These are phyloP conservation scores for Desmodesmus armatus DNA, from an alignment of 139 green algal species.

Conservation along the genomic window DNA sequence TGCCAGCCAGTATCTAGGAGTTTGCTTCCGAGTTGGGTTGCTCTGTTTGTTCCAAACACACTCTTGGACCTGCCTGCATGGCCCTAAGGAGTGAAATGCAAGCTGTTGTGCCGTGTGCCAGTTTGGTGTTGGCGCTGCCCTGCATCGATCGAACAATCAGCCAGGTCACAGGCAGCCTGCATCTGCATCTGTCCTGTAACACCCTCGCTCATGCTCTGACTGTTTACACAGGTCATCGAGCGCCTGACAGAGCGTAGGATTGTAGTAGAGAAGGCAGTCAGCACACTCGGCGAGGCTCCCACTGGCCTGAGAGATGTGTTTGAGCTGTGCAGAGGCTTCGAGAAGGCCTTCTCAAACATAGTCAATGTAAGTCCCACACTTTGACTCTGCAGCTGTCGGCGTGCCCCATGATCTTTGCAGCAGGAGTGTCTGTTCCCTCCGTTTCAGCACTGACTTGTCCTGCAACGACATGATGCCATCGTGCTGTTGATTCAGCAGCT, in stretches of 20 bases:
- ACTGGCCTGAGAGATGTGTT: constrained; percentile 85
- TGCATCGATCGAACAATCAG: too few species aligned
- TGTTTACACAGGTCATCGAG: constrained; percentile 72
- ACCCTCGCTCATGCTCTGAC: too few species aligned
- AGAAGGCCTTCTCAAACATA: constrained; percentile 80
- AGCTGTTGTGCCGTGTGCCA: too few species aligned
- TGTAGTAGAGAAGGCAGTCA: constrained; percentile 82
- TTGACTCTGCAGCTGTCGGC: background rate
- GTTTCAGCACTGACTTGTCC: background rate
- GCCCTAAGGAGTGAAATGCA: too few species aligned
- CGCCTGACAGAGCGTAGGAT: constrained; percentile 73
- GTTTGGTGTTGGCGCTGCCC: too few species aligned
- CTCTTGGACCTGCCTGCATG: too few species aligned
- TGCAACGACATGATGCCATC: background rate
- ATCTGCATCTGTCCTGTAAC: too few species aligned
- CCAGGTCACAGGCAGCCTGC: too few species aligned
- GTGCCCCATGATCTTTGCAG: too few species aligned
- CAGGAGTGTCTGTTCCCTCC: background rate
- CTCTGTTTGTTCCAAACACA: too few species aligned
- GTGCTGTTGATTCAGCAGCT: background rate
- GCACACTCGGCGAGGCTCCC: constrained; percentile 76
- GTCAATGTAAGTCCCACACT: constrained; percentile 82
- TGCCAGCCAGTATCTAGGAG: too few species aligned
- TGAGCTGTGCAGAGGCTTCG: constrained; percentile 90
- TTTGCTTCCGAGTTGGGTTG: too few species aligned